Base-by-base conservation (phyloP, 2,329 filamentous ascomycete genomes). In the Xylariaceae sp. region DNA sequence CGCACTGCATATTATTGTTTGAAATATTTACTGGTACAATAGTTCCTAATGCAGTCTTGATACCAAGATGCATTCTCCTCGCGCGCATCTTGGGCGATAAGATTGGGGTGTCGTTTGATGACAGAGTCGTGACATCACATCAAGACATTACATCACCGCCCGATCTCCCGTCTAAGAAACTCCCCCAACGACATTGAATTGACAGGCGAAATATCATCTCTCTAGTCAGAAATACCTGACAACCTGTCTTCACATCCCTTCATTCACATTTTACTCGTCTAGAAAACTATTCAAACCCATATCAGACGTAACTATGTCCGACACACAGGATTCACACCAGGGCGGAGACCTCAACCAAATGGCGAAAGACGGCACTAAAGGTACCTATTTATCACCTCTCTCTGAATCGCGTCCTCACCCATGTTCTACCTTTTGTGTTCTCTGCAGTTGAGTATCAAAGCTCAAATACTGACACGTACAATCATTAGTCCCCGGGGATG, bases 301-400 rank as follows among this genome's bases (percentile, higher is more conserved):
- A 40, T 15, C 19, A 17, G 40, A 18, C 12, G 19, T 22, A 32
- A 58, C 51, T 40, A 61, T 58, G 53, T 53, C 58, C 32, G 36
- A 30, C 7, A 59, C 46, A 22, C 47, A 50, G 44, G 39, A 48
- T 22, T n/a, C 52, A 1, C 53, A 59, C 39, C 43, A 57, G 52
- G 58, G 59, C 19, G 55, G 55, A 9, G 55, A 58, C 47, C 55
- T 61, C 17, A 50, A n/a, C 33, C 41, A 61, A 11, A 57, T 59
- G 54, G 58, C 59, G 39, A 60, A 61, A 30, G 55, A 61, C 14
- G 59, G 57, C 44, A 62, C 58, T 2, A 57, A 46, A 33, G 51
- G 58, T 60, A 18, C 51, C 54, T 48, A 31, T 17, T 27, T 15
- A 11, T 19, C 39, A 22, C 31, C 14, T 19, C n/a, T 27, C 4